Conservation (phyloP, 2,329 filamentous ascomycete species). For the Aspergillus tubingensis region DNA sequence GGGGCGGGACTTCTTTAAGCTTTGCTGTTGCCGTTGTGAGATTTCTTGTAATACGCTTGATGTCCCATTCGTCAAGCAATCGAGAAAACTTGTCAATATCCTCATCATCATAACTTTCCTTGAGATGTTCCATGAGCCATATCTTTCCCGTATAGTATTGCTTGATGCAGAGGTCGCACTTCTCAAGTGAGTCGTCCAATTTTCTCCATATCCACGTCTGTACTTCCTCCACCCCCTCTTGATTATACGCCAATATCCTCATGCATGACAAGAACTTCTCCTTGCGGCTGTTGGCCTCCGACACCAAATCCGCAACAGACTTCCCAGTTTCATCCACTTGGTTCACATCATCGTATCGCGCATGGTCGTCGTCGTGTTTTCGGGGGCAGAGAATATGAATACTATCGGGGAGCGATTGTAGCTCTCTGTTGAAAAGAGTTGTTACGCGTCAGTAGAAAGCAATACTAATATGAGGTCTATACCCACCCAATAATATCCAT, state of each 20-base stretch:
- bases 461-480: neutral
- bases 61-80: constrained; percentile 62
- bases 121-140: constrained; percentile 62
- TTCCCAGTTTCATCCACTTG: constrained; percentile 51
- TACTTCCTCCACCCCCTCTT: constrained; percentile 61
- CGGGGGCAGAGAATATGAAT: constrained; percentile 71
- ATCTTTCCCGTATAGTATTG: constrained; percentile 73
- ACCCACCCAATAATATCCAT: constrained; percentile 46
- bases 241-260: constrained; percentile 67
- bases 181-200: constrained; percentile 61
- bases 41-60: constrained; percentile 62
- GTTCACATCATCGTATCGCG: constrained; percentile 62
- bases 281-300: constrained; percentile 58
- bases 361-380: constrained; percentile 61
- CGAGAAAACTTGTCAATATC: constrained; percentile 55
- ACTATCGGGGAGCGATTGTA: constrained; percentile 48
- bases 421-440: constrained; percentile 35
- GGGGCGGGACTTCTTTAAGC: constrained; percentile 53
- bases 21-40: constrained; percentile 59
- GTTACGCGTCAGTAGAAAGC: neutral
- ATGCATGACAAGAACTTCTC: constrained; percentile 68
- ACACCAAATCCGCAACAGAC: constrained; percentile 48
- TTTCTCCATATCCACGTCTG: constrained; percentile 60
- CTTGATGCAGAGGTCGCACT: constrained; percentile 70
- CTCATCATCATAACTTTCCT: constrained; percentile 55